Percentiles rank a stretch among this genome's conserved stretches.
phyloP scores from a whole-genome alignment of 106 monocot genomes.

The Cymbidium sinense region DNA sequence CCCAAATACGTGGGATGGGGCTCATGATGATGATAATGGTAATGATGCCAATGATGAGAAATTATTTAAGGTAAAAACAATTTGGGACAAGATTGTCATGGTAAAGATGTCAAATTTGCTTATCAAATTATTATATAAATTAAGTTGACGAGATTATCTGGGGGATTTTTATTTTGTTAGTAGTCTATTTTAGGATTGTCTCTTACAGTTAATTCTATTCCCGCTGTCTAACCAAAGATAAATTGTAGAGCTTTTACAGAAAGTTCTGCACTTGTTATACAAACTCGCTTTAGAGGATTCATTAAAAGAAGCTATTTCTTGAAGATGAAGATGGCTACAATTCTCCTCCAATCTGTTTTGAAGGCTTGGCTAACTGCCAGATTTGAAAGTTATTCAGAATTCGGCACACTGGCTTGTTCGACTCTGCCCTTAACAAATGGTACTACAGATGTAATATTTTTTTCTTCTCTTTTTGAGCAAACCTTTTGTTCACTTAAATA shows the following conservation, averaged over 20 bases:
- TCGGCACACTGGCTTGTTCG: neutral
- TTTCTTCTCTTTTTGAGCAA: neutral
- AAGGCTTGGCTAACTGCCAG: slow-evolving; percentile 31
- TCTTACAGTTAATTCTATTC: neutral
- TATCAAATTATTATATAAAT: too few species aligned
- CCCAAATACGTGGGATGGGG: too few species aligned
- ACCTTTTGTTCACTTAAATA: neutral
- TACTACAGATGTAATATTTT: neutral
- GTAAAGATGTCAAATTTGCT: too few species aligned
- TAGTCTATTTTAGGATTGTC: neutral
- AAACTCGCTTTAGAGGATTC: slow-evolving; percentile 24
- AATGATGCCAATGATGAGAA: too few species aligned
- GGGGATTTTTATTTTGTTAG: neutral
- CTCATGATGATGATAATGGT: too few species aligned
- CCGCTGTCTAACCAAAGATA: neutral
- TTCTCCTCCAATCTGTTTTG: slow-evolving; percentile 27
- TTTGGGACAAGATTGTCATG: too few species aligned
- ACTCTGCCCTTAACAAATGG: slow-evolving; percentile 5
- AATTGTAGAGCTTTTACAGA: slow-evolving; percentile 17
- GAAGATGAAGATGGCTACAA: slow-evolving; percentile 22
- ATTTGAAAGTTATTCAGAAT: neutral
- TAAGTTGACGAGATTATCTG: neutral
- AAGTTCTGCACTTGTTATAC: slow-evolving; percentile 33
- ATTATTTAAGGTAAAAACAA: too few species aligned
- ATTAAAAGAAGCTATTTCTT: slow-evolving; percentile 21